These are phyloP conservation scores for Mycena venus DNA, from an alignment of 768 basidiomycete species.

Conservation along the genomic window DNA sequence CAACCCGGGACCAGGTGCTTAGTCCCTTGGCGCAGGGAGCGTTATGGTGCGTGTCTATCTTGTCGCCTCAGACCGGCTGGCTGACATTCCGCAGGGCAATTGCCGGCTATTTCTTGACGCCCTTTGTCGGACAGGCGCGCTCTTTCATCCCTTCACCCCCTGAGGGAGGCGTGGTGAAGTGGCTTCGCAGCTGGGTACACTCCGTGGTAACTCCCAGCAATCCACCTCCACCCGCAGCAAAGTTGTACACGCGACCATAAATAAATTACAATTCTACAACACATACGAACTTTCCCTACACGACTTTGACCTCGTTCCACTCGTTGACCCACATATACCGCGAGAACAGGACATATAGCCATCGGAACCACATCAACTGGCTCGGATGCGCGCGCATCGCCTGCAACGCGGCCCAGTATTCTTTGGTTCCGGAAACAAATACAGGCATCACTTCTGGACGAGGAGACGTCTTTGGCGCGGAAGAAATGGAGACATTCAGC, in stretches of 20 bases:
- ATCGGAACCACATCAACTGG: slow-evolving; percentile 92
- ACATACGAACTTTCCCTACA: not conserved
- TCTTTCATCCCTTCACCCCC: slow-evolving; percentile 23
- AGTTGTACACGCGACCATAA: slow-evolving; percentile 57
- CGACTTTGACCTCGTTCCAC: slow-evolving; percentile 73
- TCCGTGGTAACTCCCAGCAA: slow-evolving; percentile 60
- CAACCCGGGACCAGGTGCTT: slow-evolving; percentile 65
- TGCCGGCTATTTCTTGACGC: slow-evolving; percentile 25
- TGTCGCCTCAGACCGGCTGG: no score
- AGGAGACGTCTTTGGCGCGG: not conserved
- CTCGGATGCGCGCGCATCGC: slow-evolving; percentile 83
- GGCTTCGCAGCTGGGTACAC: slow-evolving; percentile 26
- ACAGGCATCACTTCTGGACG: slow-evolving; percentile 46
- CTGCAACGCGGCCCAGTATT: slow-evolving; percentile 67
- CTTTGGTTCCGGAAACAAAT: slow-evolving; percentile 69
- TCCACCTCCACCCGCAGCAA: slow-evolving; percentile 66
- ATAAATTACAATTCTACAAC: slow-evolving; percentile 26
- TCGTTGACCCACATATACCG: slow-evolving; percentile 96
- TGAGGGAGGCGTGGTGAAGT: slow-evolving; percentile 29
- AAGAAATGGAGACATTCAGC: slow-evolving; percentile 17
- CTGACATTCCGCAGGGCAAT: slow-evolving; percentile 19
- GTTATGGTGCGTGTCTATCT: slow-evolving; percentile 54
- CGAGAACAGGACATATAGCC: slow-evolving; percentile 84
- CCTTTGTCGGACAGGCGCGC: slow-evolving; percentile 22
- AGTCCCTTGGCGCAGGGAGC: slow-evolving; percentile 64